A percentile compares a stretch with the other conserved stretches of the same genome.
Evolutionary conservation across 2,329 filamentous ascomycete species (phyloP).

Genomic region (Phoma sp.): DNA sequence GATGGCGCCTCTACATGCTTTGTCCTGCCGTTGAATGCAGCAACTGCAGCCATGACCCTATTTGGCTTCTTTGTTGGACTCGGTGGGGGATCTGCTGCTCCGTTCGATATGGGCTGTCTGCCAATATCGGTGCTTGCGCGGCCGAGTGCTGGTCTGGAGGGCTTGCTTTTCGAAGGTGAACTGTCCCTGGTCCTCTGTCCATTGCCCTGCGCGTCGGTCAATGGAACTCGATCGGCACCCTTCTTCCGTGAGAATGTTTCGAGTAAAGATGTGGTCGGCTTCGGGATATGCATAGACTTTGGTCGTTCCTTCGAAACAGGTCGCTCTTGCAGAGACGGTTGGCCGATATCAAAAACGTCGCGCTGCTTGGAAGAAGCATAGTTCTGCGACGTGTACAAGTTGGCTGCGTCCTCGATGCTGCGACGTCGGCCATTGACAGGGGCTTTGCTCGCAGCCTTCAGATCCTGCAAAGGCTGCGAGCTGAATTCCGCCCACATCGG

Average conservation of each 20-base stretch:
- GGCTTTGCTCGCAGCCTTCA: conserved; percentile 49
- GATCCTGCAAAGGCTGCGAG: conserved; percentile 42
- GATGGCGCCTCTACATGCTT: conserved; percentile 46
- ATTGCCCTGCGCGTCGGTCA: conserved; percentile 44
- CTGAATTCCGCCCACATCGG: conserved; percentile 84
- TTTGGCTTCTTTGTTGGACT: conserved; percentile 51
- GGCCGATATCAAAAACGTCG: conserved; percentile 63
- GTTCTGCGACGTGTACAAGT: conserved; percentile 63
- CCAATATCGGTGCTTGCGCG: conserved; percentile 39
- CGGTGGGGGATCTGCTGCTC: conserved; percentile 26
- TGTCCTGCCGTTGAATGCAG: conserved; percentile 63
- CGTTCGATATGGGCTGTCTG: conserved; percentile 16
- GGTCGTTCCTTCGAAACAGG: conserved; percentile 52
- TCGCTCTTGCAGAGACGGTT: conserved; percentile 49
- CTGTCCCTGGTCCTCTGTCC: conserved; percentile 34
- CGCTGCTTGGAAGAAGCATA: conserved; percentile 68
- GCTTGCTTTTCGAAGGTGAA: conserved; percentile 25
- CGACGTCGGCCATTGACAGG: conserved; percentile 53
- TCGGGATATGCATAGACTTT: conserved; percentile 57
- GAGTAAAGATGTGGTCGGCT: conserved; percentile 50
- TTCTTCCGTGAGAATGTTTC: conserved; percentile 49
- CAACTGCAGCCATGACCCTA: conserved; percentile 68
- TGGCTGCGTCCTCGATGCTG: conserved; percentile 61
- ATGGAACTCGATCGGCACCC: conserved; percentile 40
- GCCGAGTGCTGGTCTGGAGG: conserved; percentile 27